These are phyloP conservation scores for Serendipita sp. DNA, from an alignment of 768 basidiomycete species.

Conservation along the genomic window DNA sequence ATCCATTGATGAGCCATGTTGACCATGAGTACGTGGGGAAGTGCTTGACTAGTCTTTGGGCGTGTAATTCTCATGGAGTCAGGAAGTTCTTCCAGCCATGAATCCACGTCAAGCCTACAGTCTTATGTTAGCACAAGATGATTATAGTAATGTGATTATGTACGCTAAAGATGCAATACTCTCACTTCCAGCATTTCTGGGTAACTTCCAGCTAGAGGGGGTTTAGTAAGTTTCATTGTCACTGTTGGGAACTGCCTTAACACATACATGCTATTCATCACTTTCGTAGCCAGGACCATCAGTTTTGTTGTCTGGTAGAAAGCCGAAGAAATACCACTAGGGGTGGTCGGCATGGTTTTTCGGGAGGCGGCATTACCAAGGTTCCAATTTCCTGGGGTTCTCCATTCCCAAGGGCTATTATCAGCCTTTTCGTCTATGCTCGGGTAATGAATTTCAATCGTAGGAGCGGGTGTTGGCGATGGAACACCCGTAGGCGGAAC, in stretches of 20 bases:
- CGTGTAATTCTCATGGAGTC: slow-evolving; percentile 21
- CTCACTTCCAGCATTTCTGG: slow-evolving; percentile 1
- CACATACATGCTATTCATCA: neutral
- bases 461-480: neutral
- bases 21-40: slow-evolving; percentile 40
- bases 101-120: neutral
- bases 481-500: neutral
- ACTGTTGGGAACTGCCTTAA: neutral
- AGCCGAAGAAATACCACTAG: neutral
- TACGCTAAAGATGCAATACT: neutral
- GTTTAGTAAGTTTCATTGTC: neutral
- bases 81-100: slow-evolving; percentile 1
- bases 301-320: neutral
- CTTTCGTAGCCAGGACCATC: slow-evolving; percentile 1
- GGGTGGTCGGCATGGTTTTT: neutral
- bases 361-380: neutral
- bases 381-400: neutral
- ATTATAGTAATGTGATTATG: neutral
- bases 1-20: slow-evolving; percentile 44
- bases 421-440: neutral
- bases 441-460: neutral
- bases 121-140: neutral
- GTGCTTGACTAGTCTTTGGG: slow-evolving; percentile 30
- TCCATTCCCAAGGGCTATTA: slow-evolving; percentile 2
- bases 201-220: neutral